Evolutionary conservation across 225 moss, liverwort and hornwort genomes (phyloP).

Genomic region (Rhytidiadelphus loreus): DNA sequence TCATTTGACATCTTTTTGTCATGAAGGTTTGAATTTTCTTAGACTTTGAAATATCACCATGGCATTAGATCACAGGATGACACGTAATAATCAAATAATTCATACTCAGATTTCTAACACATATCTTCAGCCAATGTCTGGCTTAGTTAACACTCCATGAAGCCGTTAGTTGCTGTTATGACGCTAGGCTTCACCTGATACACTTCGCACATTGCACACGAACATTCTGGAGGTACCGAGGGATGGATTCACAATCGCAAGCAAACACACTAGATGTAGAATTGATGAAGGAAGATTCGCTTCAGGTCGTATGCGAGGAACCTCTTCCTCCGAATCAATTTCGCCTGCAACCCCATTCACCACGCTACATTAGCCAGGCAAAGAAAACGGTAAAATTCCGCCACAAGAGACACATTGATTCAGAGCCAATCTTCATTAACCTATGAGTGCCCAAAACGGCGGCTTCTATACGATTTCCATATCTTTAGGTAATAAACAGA

Average conservation of each 20-base stretch:
- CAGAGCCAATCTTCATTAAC: neutral
- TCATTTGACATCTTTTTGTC: too few species aligned
- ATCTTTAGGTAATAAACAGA: neutral
- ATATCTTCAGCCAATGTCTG: neutral
- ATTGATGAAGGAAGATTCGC: neutral
- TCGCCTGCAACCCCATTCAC: neutral
- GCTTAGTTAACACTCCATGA: neutral
- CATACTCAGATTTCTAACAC: neutral
- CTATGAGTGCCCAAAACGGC: neutral
- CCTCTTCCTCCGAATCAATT: constrained; percentile 54
- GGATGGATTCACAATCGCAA: neutral
- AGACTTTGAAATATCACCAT: too few species aligned
- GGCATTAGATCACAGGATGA: neutral
- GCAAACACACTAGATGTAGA: neutral
- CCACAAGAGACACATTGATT: neutral
- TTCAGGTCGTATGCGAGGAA: neutral
- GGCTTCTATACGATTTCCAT: neutral
- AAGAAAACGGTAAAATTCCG: neutral
- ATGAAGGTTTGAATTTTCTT: too few species aligned
- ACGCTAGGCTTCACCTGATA: neutral
- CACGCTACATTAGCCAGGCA: neutral
- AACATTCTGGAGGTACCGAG: neutral
- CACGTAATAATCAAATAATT: neutral
- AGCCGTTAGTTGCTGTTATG: neutral
- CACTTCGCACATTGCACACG: neutral